Evolutionary conservation across 345 rosid genomes (phyloP).

Genomic region (Hibiscus tridactylites): DNA sequence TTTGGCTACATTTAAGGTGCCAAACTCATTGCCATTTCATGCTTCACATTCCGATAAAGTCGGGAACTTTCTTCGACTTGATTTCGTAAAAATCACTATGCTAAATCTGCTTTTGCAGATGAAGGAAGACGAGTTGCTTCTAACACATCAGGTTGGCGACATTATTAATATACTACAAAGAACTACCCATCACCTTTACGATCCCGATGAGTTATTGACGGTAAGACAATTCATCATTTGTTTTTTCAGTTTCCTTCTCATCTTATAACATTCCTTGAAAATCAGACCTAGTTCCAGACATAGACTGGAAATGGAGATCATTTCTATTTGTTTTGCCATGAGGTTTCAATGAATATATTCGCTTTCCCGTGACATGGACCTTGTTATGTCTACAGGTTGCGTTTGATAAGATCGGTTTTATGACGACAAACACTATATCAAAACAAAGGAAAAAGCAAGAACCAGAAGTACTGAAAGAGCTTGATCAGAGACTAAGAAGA

Average conservation of each 20-base stretch:
- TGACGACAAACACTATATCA: conserved; percentile 86
- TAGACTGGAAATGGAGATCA: not conserved
- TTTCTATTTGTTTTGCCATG: not conserved
- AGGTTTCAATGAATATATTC: not conserved
- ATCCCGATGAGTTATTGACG: conserved; percentile 84
- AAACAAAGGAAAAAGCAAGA: conserved; percentile 98
- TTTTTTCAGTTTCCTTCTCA: not conserved
- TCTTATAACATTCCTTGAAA: not conserved
- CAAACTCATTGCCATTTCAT: not conserved
- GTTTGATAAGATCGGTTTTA: conserved; percentile 74
- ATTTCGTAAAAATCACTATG: not conserved
- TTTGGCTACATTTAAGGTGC: conserved; percentile 92
- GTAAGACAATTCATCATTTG: conserved; percentile 31
- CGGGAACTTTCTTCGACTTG: not conserved
- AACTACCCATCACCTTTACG: conserved; percentile 89
- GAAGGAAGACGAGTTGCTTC: conserved; percentile 85
- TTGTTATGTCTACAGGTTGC: conserved; percentile 56
- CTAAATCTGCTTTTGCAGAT: conserved; percentile 42
- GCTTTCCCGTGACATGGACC: too few relatives aligned
- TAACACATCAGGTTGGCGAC: conserved; percentile 93
- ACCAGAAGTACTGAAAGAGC: conserved; percentile 95
- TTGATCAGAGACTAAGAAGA: conserved; percentile 82
- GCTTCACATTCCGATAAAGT: not conserved
- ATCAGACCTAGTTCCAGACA: not conserved
- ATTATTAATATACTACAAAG: conserved; percentile 72